Evolutionary conservation across 768 basidiomycete species (phyloP).

Genomic region (Lactarius trivialis): DNA sequence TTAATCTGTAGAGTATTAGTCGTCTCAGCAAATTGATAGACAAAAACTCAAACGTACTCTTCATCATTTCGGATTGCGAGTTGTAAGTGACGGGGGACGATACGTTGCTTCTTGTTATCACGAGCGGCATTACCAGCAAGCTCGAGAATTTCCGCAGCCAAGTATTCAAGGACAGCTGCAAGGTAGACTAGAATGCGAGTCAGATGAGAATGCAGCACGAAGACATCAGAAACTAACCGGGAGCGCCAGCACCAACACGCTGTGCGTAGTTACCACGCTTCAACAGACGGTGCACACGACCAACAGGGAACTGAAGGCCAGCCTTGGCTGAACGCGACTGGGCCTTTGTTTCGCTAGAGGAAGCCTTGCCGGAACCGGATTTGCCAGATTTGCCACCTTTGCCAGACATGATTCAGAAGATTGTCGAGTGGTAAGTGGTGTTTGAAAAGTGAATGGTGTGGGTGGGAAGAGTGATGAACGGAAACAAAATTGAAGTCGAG

Average conservation of each 20-base stretch:
- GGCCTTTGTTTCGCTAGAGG: conserved; percentile 39
- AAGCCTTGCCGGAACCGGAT: conserved; percentile 39
- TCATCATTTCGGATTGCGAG: conserved; percentile 92
- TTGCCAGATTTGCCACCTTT: conserved; percentile 39
- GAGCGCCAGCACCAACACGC: conserved; percentile 80
- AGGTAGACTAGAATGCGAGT: conserved; percentile 58
- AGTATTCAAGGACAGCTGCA: conserved; percentile 87
- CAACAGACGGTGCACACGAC: conserved; percentile 86
- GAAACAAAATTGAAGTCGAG: neutral
- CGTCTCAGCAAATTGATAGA: neutral
- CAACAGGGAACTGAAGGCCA: conserved; percentile 84
- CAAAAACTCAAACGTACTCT: conserved; percentile 39
- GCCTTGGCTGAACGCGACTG: conserved; percentile 70
- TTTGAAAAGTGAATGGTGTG: neutral
- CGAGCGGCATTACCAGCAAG: conserved; percentile 86
- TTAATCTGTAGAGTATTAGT: conserved; percentile 38
- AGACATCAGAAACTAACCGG: conserved; percentile 30
- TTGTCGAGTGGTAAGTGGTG: conserved; percentile 7
- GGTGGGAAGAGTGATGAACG: neutral
- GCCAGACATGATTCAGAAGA: conserved; percentile 49
- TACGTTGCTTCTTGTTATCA: conserved; percentile 93
- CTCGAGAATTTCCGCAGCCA: conserved; percentile 91
- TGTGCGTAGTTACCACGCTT: conserved; percentile 84
- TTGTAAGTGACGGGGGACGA: conserved; percentile 91
- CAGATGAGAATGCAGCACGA: neutral